A percentile compares a stretch with the other conserved stretches of the same genome.
Evolutionary conservation across 805 yeast genomes (phyloP).

Genomic region (Yamadazyma paraphyllophila): DNA sequence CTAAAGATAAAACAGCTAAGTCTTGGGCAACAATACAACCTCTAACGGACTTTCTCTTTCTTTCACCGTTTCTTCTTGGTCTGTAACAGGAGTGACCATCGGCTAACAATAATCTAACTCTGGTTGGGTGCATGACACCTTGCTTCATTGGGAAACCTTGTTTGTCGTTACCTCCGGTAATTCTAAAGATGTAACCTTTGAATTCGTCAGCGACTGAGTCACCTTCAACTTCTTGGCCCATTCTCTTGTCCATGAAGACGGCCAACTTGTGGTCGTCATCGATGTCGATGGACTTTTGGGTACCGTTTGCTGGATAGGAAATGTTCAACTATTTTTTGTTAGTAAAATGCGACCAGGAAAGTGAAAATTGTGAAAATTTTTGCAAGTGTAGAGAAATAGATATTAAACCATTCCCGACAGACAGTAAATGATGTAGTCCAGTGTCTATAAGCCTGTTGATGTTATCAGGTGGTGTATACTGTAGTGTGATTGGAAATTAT

Average conservation of each 20-base stretch:
- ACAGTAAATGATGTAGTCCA: no score
- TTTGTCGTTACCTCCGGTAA: constrained; percentile 99
- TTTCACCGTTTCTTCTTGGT: constrained; percentile 99
- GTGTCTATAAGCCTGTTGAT: neutral
- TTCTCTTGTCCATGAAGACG: constrained; percentile 98
- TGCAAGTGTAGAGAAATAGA: neutral
- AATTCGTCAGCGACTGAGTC: constrained; percentile 97
- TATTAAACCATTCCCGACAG: no score
- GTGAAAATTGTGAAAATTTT: neutral
- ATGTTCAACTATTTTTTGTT: constrained; percentile 80
- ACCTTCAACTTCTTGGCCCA: constrained; percentile 99
- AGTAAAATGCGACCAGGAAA: constrained; percentile 7
- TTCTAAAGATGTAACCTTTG: constrained; percentile 98
- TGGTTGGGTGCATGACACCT: constrained; percentile 99
- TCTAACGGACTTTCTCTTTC: constrained; percentile 99
- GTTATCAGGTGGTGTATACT: neutral
- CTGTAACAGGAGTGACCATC: constrained; percentile 98
- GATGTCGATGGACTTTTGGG: constrained; percentile 95
- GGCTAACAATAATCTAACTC: constrained; percentile 93
- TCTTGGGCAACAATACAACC: constrained; percentile 98
- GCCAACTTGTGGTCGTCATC: constrained; percentile 99
- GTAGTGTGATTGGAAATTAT: no score
- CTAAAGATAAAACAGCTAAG: constrained; percentile 91
- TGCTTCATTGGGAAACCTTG: constrained; percentile 99
- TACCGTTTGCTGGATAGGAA: constrained; percentile 99